A percentile compares a stretch with the other conserved stretches of the same genome.
phyloP scores from a whole-genome alignment of 805 yeast species.

The Komagataella pseudopastoris region DNA sequence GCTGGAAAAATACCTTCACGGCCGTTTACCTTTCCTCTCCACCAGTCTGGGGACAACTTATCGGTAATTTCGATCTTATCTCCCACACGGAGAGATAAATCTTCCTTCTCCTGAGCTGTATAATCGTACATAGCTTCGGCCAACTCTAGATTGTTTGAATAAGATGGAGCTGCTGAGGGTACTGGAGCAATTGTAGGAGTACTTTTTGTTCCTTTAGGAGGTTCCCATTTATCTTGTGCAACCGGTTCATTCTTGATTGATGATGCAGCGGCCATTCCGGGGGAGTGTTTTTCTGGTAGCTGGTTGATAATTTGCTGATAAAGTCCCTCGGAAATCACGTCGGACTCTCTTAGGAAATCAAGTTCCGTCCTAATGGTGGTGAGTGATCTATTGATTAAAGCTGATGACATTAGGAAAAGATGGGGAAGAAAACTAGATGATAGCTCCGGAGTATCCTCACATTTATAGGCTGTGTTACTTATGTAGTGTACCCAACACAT shows the following conservation, averaged over 20 bases:
- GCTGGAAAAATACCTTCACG: conserved; percentile 69
- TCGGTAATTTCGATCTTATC: conserved; percentile 53
- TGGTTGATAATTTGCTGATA: conserved; percentile 33
- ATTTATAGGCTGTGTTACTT: not conserved
- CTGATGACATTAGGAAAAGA: conserved; percentile 18
- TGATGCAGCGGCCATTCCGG: conserved; percentile 21
- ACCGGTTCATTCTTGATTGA: not conserved
- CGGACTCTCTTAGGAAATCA: conserved; percentile 65
- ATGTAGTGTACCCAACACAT: not conserved
- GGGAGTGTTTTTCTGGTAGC: conserved; percentile 44
- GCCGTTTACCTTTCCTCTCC: conserved; percentile 50
- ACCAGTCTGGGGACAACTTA: conserved; percentile 71
- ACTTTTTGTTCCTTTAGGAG: not conserved
- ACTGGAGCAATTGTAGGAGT: not conserved
- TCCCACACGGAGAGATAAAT: conserved; percentile 43
- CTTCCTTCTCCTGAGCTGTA: conserved; percentile 53
- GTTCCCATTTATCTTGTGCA: not conserved
- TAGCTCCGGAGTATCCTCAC: not conserved
- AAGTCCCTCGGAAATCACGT: conserved; percentile 48
- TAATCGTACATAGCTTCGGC: conserved; percentile 58
- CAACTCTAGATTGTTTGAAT: conserved; percentile 13
- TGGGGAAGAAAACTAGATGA: not conserved
- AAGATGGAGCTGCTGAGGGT: not conserved
- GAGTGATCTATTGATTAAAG: conserved; percentile 66
- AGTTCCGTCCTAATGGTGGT: conserved; percentile 66